Percentiles rank a stretch among this genome's conserved stretches.
Evolutionary conservation across 768 basidiomycete species (phyloP).

Genomic region (Tulasnella sp.): DNA sequence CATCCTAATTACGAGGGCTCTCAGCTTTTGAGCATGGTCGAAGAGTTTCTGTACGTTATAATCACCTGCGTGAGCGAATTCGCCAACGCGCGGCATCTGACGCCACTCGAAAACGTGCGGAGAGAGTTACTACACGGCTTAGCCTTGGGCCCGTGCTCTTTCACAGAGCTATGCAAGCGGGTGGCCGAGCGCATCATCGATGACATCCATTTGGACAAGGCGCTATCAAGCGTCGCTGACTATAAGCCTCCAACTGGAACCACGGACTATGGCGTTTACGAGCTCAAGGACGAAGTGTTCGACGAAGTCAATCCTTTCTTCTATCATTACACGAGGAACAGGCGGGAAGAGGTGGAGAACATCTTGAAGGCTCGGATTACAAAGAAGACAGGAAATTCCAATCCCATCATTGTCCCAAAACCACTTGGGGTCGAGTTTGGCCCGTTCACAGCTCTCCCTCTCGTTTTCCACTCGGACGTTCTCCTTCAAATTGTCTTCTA

Average conservation of each 20-base stretch:
- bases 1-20: constrained; percentile 54
- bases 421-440: constrained; percentile 52
- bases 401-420: constrained; percentile 68
- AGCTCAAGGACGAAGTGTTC: constrained; percentile 70
- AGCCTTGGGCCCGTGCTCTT: constrained; percentile 76
- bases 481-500: constrained; percentile 78
- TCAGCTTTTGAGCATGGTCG: constrained; percentile 76
- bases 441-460: constrained; percentile 56
- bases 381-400: constrained; percentile 49
- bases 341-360: constrained; percentile 81
- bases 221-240: constrained; percentile 65
- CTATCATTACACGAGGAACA: constrained; percentile 89
- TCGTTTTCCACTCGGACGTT: constrained; percentile 56
- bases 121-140: constrained; percentile 87
- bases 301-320: constrained; percentile 93
- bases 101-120: constrained; percentile 52
- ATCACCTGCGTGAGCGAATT: constrained; percentile 81
- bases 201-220: constrained; percentile 67
- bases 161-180: constrained; percentile 83
- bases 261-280: constrained; percentile 75
- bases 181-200: constrained; percentile 85
- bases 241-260: constrained; percentile 74
- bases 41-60: constrained; percentile 80
- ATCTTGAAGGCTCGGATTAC: constrained; percentile 56
- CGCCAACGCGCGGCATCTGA: constrained; percentile 58